Conservation (phyloP, 2,329 filamentous ascomycete species). For the Aschersonia sp. region DNA sequence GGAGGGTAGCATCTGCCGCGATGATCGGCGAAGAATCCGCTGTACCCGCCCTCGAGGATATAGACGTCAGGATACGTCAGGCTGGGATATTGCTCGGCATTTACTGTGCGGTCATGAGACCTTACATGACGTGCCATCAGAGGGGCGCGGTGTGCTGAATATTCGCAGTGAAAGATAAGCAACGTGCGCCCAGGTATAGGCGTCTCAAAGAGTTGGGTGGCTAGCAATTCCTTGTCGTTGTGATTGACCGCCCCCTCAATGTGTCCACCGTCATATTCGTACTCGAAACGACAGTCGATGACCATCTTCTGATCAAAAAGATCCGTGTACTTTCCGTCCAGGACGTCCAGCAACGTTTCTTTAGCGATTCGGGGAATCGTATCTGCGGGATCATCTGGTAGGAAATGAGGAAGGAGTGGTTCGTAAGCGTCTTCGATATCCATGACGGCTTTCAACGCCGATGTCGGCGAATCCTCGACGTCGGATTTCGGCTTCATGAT, state of each 20-base stretch:
- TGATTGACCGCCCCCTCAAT: constrained; percentile 90
- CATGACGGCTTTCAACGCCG: constrained; percentile 56
- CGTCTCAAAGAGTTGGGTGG: constrained; percentile 60
- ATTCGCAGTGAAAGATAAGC: constrained; percentile 93
- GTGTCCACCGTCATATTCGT: constrained; percentile 93
- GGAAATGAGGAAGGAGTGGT: constrained; percentile 71
- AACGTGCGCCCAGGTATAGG: constrained; percentile 58
- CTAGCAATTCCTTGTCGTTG: constrained; percentile 86
- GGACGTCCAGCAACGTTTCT: constrained; percentile 68
- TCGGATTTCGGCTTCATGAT: constrained; percentile 64
- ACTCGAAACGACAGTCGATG: constrained; percentile 96
- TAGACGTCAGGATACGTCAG: constrained; percentile 96
- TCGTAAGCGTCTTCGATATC: constrained; percentile 67
- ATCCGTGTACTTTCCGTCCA: constrained; percentile 70
- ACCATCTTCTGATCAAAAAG: constrained; percentile 70
- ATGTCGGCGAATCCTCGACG: constrained; percentile 32
- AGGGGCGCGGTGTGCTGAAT: constrained; percentile 89
- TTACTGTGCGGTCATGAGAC: constrained; percentile 71
- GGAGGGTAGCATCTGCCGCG: constrained; percentile 76
- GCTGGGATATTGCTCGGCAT: constrained; percentile 72
- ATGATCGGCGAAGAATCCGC: constrained; percentile 73
- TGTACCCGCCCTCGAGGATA: constrained; percentile 93
- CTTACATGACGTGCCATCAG: constrained; percentile 93
- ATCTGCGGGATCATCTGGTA: constrained; percentile 66
- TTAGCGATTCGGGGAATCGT: constrained; percentile 76